phyloP scores from a whole-genome alignment of 2,329 filamentous ascomycete species.

The Beauveria rudraprayagi region DNA sequence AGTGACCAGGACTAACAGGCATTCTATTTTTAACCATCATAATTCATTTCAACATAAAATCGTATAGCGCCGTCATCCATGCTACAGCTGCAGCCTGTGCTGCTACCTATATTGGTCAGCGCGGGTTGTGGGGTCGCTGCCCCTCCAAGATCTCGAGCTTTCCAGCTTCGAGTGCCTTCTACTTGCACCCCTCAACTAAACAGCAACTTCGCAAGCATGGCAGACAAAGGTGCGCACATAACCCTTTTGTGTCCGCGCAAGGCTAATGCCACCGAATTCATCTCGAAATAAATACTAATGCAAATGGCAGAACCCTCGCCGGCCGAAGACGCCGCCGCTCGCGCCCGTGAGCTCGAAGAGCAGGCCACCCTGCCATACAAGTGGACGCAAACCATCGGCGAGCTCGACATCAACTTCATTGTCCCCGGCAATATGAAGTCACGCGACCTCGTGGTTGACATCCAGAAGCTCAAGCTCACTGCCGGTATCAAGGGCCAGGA shows the following conservation, averaged over 20 bases:
- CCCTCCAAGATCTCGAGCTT: constrained; percentile 10
- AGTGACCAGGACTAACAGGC: too few species aligned
- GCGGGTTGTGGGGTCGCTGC: constrained; percentile 5
- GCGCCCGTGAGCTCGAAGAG: constrained; percentile 72
- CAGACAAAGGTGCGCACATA: constrained; percentile 31
- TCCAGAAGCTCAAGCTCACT: constrained; percentile 70
- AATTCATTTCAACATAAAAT: background rate
- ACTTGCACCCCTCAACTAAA: background rate
- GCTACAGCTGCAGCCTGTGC: background rate
- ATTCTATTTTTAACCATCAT: background rate
- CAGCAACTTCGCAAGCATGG: constrained; percentile 22
- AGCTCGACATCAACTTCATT: constrained; percentile 70
- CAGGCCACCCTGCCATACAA: constrained; percentile 89
- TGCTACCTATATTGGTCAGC: background rate
- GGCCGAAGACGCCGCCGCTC: constrained; percentile 50
- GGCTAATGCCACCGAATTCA: background rate
- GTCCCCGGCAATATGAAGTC: constrained; percentile 80
- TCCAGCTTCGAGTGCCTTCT: constrained; percentile 9
- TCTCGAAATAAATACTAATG: background rate
- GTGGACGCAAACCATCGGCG: constrained; percentile 88
- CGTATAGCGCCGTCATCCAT: background rate
- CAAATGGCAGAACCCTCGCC: constrained; percentile 39
- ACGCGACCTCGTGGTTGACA: constrained; percentile 71
- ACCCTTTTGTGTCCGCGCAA: too few species aligned
- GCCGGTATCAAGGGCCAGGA: constrained; percentile 85